phyloP scores from a whole-genome alignment of 768 basidiomycete genomes.

The Boletus rex-veris region DNA sequence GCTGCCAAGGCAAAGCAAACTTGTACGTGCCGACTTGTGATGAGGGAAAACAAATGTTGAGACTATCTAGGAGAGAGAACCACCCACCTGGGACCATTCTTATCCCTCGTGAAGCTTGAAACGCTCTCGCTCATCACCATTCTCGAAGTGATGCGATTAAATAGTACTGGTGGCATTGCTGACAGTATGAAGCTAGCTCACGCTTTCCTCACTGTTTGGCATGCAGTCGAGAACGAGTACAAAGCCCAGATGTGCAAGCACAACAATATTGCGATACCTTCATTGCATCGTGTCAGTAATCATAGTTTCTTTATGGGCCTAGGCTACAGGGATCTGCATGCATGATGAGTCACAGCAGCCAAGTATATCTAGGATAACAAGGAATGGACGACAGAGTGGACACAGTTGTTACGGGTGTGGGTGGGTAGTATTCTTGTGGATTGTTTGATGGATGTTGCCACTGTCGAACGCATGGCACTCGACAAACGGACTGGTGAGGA shows the following conservation, averaged over 20 bases:
- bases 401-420: constrained; percentile 67
- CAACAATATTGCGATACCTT: constrained; percentile 53
- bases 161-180: constrained; percentile 67
- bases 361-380: constrained; percentile 64
- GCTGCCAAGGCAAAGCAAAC: constrained; percentile 32
- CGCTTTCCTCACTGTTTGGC: constrained; percentile 75
- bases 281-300: constrained; percentile 24
- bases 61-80: constrained; percentile 8
- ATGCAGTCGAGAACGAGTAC: constrained; percentile 87
- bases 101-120: constrained; percentile 69
- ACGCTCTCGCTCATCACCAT: constrained; percentile 87
- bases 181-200: constrained; percentile 89
- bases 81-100: constrained; percentile 59
- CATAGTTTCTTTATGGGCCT: constrained; percentile 52
- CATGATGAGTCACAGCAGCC: constrained; percentile 62
- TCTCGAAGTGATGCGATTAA: constrained; percentile 80
- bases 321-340: constrained; percentile 59
- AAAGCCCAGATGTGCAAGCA: constrained; percentile 75
- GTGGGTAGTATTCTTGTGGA: constrained; percentile 83
- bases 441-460: constrained; percentile 79
- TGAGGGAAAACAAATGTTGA: neutral
- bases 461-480: constrained; percentile 57
- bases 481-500: constrained; percentile 57
- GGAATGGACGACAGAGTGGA: constrained; percentile 80
- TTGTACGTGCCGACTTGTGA: constrained; percentile 11